phyloP scores from a whole-genome alignment of 495 filamentous ascomycete genomes.

The Aspergillus campestris region DNA sequence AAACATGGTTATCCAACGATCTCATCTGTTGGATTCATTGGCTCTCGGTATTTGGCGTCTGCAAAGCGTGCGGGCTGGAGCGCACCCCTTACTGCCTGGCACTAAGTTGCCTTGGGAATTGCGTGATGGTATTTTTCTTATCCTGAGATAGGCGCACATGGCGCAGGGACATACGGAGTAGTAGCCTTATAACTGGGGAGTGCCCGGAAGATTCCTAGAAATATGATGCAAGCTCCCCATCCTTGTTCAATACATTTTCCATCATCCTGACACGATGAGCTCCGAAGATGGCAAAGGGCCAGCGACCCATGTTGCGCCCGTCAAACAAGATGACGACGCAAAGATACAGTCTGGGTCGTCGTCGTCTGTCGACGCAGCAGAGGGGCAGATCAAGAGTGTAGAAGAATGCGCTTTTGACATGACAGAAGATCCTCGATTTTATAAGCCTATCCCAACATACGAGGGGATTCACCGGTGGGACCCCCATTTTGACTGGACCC shows the following conservation, averaged over 20 bases:
- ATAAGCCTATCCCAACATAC: slow-evolving; percentile 53
- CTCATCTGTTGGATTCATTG: too few relatives aligned
- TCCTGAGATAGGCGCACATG: too few relatives aligned
- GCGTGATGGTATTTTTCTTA: too few relatives aligned
- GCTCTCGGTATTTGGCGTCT: too few relatives aligned
- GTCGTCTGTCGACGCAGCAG: slow-evolving; percentile 13
- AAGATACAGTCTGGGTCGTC: slow-evolving; percentile 14
- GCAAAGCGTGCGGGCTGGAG: too few relatives aligned
- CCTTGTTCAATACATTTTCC: neutral
- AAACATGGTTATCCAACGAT: too few relatives aligned
- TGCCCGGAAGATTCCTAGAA: too few relatives aligned
- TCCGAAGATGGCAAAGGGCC: slow-evolving; percentile 6
- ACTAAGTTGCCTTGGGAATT: too few relatives aligned
- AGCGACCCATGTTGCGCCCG: neutral
- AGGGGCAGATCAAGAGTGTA: slow-evolving; percentile 9
- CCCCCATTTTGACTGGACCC: slow-evolving; percentile 61
- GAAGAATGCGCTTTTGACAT: slow-evolving; percentile 30
- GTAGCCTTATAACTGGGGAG: too few relatives aligned
- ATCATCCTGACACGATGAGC: slow-evolving; percentile 8
- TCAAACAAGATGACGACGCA: slow-evolving; percentile 1
- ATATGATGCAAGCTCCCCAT: too few relatives aligned
- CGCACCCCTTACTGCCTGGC: too few relatives aligned
- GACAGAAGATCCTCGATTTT: slow-evolving; percentile 36
- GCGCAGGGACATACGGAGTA: too few relatives aligned
- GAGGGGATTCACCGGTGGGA: slow-evolving; percentile 72